These are phyloP conservation scores for Hypocrella siamensis DNA, from an alignment of 2,329 filamentous ascomycete species.

Conservation along the genomic window DNA sequence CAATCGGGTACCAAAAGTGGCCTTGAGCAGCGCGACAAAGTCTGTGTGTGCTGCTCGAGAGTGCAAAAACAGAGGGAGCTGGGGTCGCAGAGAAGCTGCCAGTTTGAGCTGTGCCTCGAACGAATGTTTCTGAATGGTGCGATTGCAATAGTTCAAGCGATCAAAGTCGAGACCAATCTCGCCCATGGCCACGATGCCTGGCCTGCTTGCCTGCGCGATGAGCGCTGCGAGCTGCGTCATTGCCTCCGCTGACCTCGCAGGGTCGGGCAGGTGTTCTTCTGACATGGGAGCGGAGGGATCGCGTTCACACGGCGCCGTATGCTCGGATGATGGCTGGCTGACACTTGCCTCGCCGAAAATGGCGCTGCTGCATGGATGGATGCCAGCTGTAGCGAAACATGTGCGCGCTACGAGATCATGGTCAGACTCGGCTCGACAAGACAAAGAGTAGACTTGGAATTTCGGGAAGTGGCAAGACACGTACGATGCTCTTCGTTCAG, in stretches of 20 bases:
- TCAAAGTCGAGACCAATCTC: constrained; percentile 97
- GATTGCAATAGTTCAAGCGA: constrained; percentile 66
- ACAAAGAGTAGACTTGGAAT: not conserved
- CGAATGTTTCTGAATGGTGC: constrained; percentile 65
- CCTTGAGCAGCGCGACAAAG: constrained; percentile 58
- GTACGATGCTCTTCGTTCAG: constrained; percentile 61
- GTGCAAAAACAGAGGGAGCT: constrained; percentile 82
- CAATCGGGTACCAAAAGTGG: constrained; percentile 39
- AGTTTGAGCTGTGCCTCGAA: constrained; percentile 74
- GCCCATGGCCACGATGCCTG: constrained; percentile 60
- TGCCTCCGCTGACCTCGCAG: constrained; percentile 26
- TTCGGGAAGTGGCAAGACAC: too few species aligned
- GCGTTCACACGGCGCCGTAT: constrained; percentile 35
- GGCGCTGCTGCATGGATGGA: constrained; percentile 79
- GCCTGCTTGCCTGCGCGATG: constrained; percentile 38
- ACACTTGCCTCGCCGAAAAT: constrained; percentile 49
- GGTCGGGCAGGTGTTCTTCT: constrained; percentile 32
- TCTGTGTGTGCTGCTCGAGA: constrained; percentile 75
- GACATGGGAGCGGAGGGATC: constrained; percentile 29
- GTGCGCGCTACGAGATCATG: constrained; percentile 44
- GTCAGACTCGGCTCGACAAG: not conserved
- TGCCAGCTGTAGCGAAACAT: constrained; percentile 82
- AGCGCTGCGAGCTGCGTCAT: constrained; percentile 48
- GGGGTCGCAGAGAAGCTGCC: constrained; percentile 50
- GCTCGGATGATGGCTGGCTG: constrained; percentile 23